Evolutionary conservation across 306 rosid genomes (phyloP), one percentile per base, ranked within the genome.

Genomic region (Lupinus albus): DNA sequence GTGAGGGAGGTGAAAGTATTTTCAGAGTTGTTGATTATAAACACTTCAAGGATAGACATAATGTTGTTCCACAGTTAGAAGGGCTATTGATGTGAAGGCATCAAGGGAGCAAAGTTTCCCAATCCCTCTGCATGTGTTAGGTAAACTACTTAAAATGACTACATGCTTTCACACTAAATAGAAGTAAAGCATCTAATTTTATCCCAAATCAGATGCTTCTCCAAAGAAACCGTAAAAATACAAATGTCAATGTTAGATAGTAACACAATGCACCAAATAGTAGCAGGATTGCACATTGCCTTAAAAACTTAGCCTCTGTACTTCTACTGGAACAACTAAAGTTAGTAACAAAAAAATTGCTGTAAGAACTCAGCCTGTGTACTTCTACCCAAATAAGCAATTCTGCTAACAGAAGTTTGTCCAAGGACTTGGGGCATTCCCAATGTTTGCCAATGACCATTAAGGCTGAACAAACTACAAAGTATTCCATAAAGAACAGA

Each of bases 281-380:
- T 50, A 49, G 71, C 48, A 50, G 8, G 11, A 49, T 35, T 66
- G 33, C 59, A 65, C 38, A 66, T 12, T 66, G 61, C 48, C 14
- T 16, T 33, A 6, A 14, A 33, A 11, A 35, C 18, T 28, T 14
- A 8, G 55, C 10, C 25, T 20, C 25, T 20, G 1, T 20, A 20
- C 25, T 20, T 20, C 25, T 8, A 33, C 48, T 7, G 7, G 6
- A 33, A 16, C 49, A 49, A 16, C 38, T 67, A 35, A 51, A 52
- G 15, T 6, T 38, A 18, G 16, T 39, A n/a, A 52, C 13, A 52
- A 52, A 67, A 35, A 38, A 18, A 20, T 35, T 36, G 45, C 7
- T 30, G 8, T 16, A 10, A 32, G 15, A 10, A 20, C 15, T 8
- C 7, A 49, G 12, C 36, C 36, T 15, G 39, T 50, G 35, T 17